Evolutionary conservation across 2,329 filamentous ascomycete genomes (phyloP).

Genomic region (Xylaria hypoxylon): DNA sequence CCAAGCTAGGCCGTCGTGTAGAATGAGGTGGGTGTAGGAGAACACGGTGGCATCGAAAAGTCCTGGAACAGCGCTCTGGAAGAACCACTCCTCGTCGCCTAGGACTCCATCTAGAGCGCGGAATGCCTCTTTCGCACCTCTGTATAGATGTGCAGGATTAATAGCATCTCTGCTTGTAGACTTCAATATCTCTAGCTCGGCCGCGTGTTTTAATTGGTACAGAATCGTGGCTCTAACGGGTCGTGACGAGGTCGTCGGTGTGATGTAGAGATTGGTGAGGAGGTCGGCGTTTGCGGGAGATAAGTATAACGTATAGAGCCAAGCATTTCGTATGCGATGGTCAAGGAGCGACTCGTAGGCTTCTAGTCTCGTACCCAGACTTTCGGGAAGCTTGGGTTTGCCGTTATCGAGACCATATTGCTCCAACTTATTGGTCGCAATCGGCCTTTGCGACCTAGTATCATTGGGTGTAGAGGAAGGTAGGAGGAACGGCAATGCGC

Average conservation of each 20-base stretch:
- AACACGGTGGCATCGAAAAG: constrained; percentile 91
- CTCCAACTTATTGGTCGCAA: constrained; percentile 74
- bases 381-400: constrained; percentile 57
- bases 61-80: constrained; percentile 65
- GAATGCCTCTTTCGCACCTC: constrained; percentile 59
- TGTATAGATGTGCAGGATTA: constrained; percentile 56
- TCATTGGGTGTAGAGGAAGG: constrained; percentile 59
- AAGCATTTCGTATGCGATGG: constrained; percentile 82
- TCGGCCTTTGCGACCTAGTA: constrained; percentile 53
- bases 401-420: constrained; percentile 72
- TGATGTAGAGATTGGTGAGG: constrained; percentile 77
- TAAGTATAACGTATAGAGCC: constrained; percentile 88
- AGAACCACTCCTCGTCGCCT: constrained; percentile 61
- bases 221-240: constrained; percentile 73
- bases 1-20: constrained; percentile 75
- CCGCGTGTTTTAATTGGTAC: constrained; percentile 77
- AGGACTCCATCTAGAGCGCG: constrained; percentile 60
- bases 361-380: constrained; percentile 69
- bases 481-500: constrained; percentile 88
- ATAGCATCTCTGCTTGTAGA: constrained; percentile 56
- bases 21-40: constrained; percentile 85
- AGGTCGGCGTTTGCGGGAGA: constrained; percentile 75
- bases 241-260: constrained; percentile 67
- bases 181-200: constrained; percentile 78
- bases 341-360: constrained; percentile 84